Conservation (phyloP, 2,329 filamentous ascomycete genomes). For the Pestalotiopsis sp. region DNA sequence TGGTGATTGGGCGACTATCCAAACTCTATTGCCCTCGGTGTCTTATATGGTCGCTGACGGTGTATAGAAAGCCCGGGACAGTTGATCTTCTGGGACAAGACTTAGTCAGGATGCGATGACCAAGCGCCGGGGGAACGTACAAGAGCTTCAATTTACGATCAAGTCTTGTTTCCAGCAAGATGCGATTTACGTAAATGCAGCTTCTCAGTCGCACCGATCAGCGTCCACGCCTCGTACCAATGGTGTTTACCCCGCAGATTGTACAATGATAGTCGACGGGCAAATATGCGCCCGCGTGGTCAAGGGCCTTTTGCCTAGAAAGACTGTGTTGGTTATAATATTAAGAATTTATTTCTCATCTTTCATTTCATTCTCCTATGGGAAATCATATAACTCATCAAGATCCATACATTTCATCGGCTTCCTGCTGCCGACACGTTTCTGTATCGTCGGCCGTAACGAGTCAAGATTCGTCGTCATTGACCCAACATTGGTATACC, state of each 20-base stretch:
- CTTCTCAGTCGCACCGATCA: not conserved
- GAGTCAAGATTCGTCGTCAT: too few species aligned
- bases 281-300: not conserved
- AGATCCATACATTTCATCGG: too few species aligned
- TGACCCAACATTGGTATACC: too few species aligned
- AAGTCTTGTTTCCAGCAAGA: not conserved
- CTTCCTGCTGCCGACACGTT: too few species aligned
- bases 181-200: conserved; percentile 1
- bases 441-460: too few species aligned
- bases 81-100: not conserved
- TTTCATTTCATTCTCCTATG: too few species aligned
- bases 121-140: not conserved
- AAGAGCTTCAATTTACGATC: not conserved
- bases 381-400: too few species aligned
- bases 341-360: too few species aligned
- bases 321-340: not conserved
- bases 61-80: not conserved
- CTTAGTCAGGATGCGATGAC: not conserved
- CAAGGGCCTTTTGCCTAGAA: not conserved
- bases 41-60: not conserved
- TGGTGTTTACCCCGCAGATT: conserved; percentile 5
- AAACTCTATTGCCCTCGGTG: not conserved
- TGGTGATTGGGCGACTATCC: not conserved
- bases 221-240: not conserved
- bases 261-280: not conserved